Evolutionary conservation across 1,284 basidiomycete genomes (phyloP).

Genomic region (Ustilago loliicola): DNA sequence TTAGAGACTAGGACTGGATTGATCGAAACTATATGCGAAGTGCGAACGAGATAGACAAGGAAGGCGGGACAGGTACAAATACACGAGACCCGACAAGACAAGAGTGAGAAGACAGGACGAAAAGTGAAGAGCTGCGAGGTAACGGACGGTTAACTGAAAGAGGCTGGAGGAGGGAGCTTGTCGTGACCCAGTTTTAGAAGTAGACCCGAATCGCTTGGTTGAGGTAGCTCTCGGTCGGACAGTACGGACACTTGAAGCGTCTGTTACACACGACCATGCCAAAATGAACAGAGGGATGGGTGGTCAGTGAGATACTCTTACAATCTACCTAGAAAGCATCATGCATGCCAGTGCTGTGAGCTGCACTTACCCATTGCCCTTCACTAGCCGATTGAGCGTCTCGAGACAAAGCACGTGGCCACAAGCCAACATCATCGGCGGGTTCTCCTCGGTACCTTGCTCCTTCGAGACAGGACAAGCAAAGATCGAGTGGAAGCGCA

Average conservation of each 20-base stretch:
- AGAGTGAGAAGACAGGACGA: neutral
- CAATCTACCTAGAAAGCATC: neutral
- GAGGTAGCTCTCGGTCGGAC: constrained; percentile 62
- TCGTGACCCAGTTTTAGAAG: constrained; percentile 39
- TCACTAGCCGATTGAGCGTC: constrained; percentile 71
- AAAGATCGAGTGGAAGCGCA: constrained; percentile 93
- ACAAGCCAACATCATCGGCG: constrained; percentile 96
- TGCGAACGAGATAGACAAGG: neutral
- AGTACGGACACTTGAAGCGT: constrained; percentile 68
- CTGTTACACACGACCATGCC: neutral
- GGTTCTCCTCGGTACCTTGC: constrained; percentile 90
- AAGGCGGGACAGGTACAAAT: neutral
- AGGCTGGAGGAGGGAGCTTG: neutral
- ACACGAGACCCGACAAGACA: neutral
- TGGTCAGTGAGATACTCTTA: neutral
- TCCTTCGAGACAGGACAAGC: constrained; percentile 98
- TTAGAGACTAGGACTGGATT: neutral
- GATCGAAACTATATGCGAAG: constrained; percentile 4
- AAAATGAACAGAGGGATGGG: too few relatives aligned
- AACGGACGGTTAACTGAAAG: neutral
- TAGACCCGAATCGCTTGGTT: constrained; percentile 61
- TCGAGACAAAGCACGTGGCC: constrained; percentile 76
- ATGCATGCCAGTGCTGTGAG: neutral
- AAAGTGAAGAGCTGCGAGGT: neutral
- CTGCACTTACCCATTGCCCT: constrained; percentile 79